Evolutionary conservation across 2,329 filamentous ascomycete genomes (phyloP).

Genomic region (Reticulascus tulasneorum): DNA sequence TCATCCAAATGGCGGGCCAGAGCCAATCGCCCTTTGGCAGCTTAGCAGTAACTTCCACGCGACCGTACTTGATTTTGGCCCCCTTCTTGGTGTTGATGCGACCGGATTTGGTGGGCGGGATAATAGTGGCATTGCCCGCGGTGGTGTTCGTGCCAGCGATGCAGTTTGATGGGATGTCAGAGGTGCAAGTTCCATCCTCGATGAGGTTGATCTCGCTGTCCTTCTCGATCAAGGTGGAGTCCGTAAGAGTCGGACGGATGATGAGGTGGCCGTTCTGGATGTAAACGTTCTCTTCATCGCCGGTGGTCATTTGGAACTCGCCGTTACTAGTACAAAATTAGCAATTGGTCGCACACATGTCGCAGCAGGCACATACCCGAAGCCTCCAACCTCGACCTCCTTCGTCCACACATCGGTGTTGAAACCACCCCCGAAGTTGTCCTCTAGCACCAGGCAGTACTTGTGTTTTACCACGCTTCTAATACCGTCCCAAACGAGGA

Average conservation of each 20-base stretch:
- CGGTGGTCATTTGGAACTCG: conserved; percentile 75
- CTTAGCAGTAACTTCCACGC: conserved; percentile 74
- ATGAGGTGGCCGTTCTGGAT: conserved; percentile 64
- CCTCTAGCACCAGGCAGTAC: conserved; percentile 67
- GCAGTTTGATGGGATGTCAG: conserved; percentile 51
- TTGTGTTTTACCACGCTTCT: conserved; percentile 68
- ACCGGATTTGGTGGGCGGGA: conserved; percentile 74
- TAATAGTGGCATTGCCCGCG: conserved; percentile 63
- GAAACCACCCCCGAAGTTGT: conserved; percentile 55
- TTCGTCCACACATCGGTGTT: conserved; percentile 65
- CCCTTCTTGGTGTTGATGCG: conserved; percentile 72
- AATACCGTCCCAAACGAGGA: conserved; percentile 74
- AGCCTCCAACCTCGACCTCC: conserved; percentile 72
- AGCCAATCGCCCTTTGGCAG: conserved; percentile 79
- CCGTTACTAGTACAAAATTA: conserved; percentile 56
- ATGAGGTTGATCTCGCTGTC: conserved; percentile 67
- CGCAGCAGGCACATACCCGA: conserved; percentile 62
- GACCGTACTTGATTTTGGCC: conserved; percentile 72
- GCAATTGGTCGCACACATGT: too few species aligned
- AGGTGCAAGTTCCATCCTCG: conserved; percentile 64
- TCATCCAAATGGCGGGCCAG: conserved; percentile 91
- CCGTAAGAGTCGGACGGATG: conserved; percentile 76
- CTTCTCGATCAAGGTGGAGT: conserved; percentile 59
- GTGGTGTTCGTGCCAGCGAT: conserved; percentile 71
- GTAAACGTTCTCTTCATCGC: conserved; percentile 69